These are phyloP conservation scores for Ophiostoma angusticollis DNA, from an alignment of 2,329 filamentous ascomycete genomes.

Conservation along the genomic window DNA sequence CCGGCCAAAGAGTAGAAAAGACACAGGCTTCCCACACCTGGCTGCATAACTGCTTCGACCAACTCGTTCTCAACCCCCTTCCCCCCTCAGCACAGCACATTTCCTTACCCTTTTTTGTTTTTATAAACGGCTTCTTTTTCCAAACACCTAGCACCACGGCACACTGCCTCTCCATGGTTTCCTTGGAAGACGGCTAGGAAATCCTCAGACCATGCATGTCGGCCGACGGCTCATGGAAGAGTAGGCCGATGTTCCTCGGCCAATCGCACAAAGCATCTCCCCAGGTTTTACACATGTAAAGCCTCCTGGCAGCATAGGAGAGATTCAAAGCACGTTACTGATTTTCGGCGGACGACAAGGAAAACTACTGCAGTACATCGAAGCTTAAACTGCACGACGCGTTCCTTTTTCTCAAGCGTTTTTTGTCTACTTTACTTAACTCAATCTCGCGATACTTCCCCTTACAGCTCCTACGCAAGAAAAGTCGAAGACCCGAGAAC, in stretches of 20 bases:
- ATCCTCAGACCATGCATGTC: constrained; percentile 35
- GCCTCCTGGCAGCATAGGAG: not conserved
- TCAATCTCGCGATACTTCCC: no score
- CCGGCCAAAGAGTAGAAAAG: constrained; percentile 2
- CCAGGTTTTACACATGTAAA: not conserved
- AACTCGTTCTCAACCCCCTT: no score
- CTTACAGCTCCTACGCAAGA: no score
- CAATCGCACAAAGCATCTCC: not conserved
- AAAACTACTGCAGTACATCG: no score
- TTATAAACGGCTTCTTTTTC: not conserved
- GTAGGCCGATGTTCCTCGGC: constrained; percentile 1
- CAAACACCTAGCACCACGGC: not conserved
- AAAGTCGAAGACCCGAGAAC: no score
- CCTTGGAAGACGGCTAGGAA: constrained; percentile 26
- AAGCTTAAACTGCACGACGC: no score
- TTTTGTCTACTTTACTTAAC: no score
- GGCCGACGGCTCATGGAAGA: constrained; percentile 29
- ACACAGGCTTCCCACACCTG: constrained; percentile 2
- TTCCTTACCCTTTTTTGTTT: not conserved
- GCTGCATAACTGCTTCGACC: not conserved
- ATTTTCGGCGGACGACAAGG: no score
- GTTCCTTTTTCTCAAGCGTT: no score
- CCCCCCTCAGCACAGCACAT: no score
- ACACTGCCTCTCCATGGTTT: constrained; percentile 10
- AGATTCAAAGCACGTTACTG: no score